These are phyloP conservation scores for Phaffomyces opuntiae DNA, from an alignment of 805 yeast species.

Conservation along the genomic window DNA sequence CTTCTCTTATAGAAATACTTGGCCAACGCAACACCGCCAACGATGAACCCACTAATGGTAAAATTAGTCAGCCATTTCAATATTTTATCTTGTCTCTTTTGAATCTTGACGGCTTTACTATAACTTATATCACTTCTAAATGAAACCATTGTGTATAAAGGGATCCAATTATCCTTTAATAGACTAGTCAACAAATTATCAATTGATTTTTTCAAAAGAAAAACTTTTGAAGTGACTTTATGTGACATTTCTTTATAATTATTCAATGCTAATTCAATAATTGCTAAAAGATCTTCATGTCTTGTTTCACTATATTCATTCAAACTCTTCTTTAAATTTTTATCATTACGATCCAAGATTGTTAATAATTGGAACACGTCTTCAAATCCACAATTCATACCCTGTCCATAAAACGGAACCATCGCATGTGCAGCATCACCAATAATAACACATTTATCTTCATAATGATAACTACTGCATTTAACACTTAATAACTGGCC, in stretches of 20 bases:
- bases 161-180: slow-evolving; percentile 66
- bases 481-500: slow-evolving; percentile 73
- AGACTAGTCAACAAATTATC: slow-evolving; percentile 58
- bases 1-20: neutral
- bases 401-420: slow-evolving; percentile 99
- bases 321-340: slow-evolving; percentile 6
- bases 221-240: slow-evolving; percentile 56
- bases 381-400: slow-evolving; percentile 94
- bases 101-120: slow-evolving; percentile 53
- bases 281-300: slow-evolving; percentile 64
- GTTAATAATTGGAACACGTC: slow-evolving; percentile 68
- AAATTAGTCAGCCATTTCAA: slow-evolving; percentile 25
- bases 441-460: slow-evolving; percentile 56
- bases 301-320: slow-evolving; percentile 27
- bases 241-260: slow-evolving; percentile 87
- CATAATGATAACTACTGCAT: slow-evolving; percentile 61
- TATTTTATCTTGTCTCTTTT: slow-evolving; percentile 47
- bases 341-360: slow-evolving; percentile 11
- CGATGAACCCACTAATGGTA: slow-evolving; percentile 4
- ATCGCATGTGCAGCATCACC: slow-evolving; percentile 96
- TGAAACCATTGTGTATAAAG: slow-evolving; percentile 88
- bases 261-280: slow-evolving; percentile 68
- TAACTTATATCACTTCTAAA: slow-evolving; percentile 80
- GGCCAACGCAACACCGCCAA: neutral
- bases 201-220: slow-evolving; percentile 56